Evolutionary conservation across 2,329 filamentous ascomycete species (phyloP).

Genomic region (Colletotrichum costaricense): DNA sequence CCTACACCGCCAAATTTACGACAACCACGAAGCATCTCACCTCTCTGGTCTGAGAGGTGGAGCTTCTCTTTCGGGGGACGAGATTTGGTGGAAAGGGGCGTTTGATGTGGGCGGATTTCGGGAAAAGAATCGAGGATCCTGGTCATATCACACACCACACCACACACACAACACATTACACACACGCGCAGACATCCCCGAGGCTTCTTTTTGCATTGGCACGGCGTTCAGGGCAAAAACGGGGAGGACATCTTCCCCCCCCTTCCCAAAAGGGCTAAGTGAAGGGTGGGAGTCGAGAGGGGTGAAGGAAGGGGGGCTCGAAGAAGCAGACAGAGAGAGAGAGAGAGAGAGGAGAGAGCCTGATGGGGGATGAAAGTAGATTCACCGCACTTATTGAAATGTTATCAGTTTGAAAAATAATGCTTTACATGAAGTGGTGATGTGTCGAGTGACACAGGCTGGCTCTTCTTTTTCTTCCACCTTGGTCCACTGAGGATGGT

Average conservation of each 20-base stretch:
- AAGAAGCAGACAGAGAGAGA: neutral
- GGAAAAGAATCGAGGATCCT: neutral
- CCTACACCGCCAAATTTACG: neutral
- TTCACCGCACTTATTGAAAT: slow-evolving; percentile 7
- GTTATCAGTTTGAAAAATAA: neutral
- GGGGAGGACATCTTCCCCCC: neutral
- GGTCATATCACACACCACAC: neutral
- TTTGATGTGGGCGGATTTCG: neutral
- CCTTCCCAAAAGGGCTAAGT: neutral
- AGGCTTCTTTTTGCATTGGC: slow-evolving; percentile 36
- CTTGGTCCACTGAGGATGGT: no score
- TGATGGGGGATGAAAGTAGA: neutral
- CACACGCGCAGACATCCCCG: neutral
- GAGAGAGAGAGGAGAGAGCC: neutral
- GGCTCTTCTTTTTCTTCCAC: no score
- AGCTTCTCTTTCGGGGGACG: neutral
- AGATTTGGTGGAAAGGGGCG: neutral
- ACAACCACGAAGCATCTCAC: neutral
- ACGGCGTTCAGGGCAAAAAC: slow-evolving; percentile 36
- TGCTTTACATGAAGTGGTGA: neutral
- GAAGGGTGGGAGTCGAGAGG: neutral
- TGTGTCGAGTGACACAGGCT: no score
- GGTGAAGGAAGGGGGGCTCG: neutral
- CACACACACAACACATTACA: neutral
- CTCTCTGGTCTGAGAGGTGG: neutral